Percentiles rank a stretch among this genome's conserved stretches.
Evolutionary conservation across 1,139 yeast genomes (phyloP).

Genomic region (Yamadazyma atlantica): DNA sequence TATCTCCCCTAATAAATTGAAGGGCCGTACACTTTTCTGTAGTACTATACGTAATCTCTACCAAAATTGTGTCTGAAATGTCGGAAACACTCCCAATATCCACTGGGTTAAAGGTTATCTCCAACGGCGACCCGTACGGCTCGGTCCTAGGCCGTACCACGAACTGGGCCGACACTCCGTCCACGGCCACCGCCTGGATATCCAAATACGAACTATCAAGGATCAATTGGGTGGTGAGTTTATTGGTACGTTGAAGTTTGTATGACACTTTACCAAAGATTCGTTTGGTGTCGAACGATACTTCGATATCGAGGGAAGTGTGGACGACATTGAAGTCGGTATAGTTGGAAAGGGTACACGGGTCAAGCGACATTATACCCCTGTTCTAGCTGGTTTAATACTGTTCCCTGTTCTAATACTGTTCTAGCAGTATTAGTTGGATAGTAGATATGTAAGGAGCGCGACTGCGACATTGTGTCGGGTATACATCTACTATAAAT

Average conservation of each 20-base stretch:
- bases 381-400: too few species aligned
- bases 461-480: too few species aligned
- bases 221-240: too few species aligned
- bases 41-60: constrained; percentile 28
- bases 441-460: too few species aligned
- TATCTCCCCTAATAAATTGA: constrained; percentile 40
- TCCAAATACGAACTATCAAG: constrained; percentile 35
- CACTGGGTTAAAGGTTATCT: too few species aligned
- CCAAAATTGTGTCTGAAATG: too few species aligned
- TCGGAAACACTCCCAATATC: too few species aligned
- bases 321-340: constrained; percentile 44
- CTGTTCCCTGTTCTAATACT: too few species aligned
- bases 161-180: constrained; percentile 20
- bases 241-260: too few species aligned
- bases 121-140: constrained; percentile 35
- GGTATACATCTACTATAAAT: too few species aligned
- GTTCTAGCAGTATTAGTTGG: too few species aligned
- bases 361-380: constrained; percentile 51
- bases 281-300: constrained; percentile 28
- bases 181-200: constrained; percentile 21
- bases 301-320: constrained; percentile 27
- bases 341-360: constrained; percentile 78
- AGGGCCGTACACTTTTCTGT: constrained; percentile 40
- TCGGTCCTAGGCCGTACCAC: constrained; percentile 19
- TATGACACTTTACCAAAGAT: constrained; percentile 31